These are phyloP conservation scores for Diaporthe capsici DNA, from an alignment of 2,329 filamentous ascomycete species.

Conservation along the genomic window DNA sequence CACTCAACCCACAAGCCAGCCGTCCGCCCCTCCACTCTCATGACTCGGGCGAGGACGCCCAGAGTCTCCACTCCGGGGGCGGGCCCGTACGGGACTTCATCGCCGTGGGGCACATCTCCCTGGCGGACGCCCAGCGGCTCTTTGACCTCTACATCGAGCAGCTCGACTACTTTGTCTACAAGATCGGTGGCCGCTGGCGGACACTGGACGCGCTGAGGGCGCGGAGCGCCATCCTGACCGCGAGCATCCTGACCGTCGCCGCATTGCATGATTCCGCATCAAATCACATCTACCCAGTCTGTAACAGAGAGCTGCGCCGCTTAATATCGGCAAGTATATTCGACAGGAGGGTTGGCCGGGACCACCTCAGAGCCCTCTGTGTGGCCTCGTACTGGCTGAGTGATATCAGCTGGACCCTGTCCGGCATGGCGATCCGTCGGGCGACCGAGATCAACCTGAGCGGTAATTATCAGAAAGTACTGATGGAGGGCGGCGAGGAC, in stretches of 20 bases:
- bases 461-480: conserved; percentile 57
- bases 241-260: conserved; percentile 64
- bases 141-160: conserved; percentile 65
- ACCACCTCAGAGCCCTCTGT: conserved; percentile 71
- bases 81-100: conserved; percentile 51
- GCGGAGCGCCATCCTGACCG: conserved; percentile 66
- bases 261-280: conserved; percentile 53
- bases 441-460: conserved; percentile 63
- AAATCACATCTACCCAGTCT: conserved; percentile 43
- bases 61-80: conserved; percentile 25
- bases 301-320: conserved; percentile 44
- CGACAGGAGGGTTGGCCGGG: conserved; percentile 54
- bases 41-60: conserved; percentile 31
- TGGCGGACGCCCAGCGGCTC: conserved; percentile 64
- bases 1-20: conserved; percentile 49
- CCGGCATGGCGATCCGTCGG: conserved; percentile 65
- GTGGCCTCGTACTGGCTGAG: conserved; percentile 75
- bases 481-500: conserved; percentile 56
- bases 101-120: conserved; percentile 56
- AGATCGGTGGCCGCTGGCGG: conserved; percentile 63
- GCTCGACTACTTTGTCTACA: conserved; percentile 65
- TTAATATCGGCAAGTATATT: conserved; percentile 50
- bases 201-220: conserved; percentile 66
- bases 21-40: conserved; percentile 9
- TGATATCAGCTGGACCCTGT: conserved; percentile 74